Base-by-base conservation (phyloP, 2,329 filamentous ascomycete species). In the Colletotrichum zoysiae region DNA sequence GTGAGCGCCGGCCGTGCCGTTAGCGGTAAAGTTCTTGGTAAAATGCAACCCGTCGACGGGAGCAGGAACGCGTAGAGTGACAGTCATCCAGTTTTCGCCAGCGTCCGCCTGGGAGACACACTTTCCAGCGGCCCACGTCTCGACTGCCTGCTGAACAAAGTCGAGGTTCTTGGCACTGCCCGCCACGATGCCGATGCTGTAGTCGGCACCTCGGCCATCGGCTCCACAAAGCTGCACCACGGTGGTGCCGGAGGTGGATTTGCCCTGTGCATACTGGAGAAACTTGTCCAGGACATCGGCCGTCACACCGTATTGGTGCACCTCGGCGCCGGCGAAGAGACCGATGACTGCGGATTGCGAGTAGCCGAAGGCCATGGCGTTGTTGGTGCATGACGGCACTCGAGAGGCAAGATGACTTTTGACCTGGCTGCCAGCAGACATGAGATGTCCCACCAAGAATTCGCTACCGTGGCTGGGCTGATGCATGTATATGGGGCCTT, bases 161-260 rank as follows among this genome's bases (percentile, higher is more conserved):
- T 72, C n/a, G 30, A 81, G 76, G 50, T 77, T 76, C 8, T 74
- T 73, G 33, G 72, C 61, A 63, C 73, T 74, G 56, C 70, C 75
- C 33, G 76, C 76, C 16, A 79, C 75, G 42, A 81, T 71, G 18
- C 80, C 79, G 44, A 81, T 73, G 16, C 72, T 74, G 64, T 79
- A 79, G 57, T 78, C 74, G 12, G 76, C 71, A 23, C 75, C 76
- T 42, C 76, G 75, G 30, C 72, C 76, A 55, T 75, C 63, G 2
- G 65, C 63, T 16, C 72, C 74, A 66, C 78, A 81, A 30, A 80
- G 76, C 64, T 81, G 78, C 62, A 79, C 77, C 42, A 77, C 71
- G 7, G 58, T 73, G 11, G 64, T 69, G 42, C 46, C 57, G 5
- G 75, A 74, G 50, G 74, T 51, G n/a, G 48, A 26, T 4, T 51